These are phyloP conservation scores for Tylopilus sp. DNA, from an alignment of 768 basidiomycete species.

Conservation along the genomic window DNA sequence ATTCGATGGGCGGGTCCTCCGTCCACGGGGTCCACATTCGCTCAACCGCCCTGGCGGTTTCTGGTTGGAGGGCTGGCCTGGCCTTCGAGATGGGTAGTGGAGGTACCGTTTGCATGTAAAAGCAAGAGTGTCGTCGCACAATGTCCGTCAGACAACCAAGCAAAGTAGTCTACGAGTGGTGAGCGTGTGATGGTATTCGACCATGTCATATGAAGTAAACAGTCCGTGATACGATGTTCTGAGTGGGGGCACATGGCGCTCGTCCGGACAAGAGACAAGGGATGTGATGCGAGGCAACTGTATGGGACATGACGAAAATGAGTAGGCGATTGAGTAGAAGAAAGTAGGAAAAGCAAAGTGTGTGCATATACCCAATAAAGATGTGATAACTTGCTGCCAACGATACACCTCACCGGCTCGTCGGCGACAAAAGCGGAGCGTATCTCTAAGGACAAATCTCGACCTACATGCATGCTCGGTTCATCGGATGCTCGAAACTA, in stretches of 20 bases:
- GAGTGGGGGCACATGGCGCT: background rate
- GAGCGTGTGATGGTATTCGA: constrained; percentile 17
- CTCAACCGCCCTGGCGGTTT: too few species aligned
- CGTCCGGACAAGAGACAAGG: background rate
- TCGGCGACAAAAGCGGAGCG: background rate
- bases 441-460: constrained; percentile 15
- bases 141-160: too few species aligned
- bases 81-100: too few species aligned
- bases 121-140: too few species aligned
- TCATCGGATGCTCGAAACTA: constrained; percentile 13
- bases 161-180: too few species aligned
- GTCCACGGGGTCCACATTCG: too few species aligned
- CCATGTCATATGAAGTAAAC: background rate
- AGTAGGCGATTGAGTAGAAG: background rate
- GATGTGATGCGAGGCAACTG: background rate
- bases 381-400: constrained; percentile 7
- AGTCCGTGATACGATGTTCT: background rate
- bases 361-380: constrained; percentile 1
- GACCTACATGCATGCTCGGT: constrained; percentile 10
- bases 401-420: constrained; percentile 3
- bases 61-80: too few species aligned
- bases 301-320: background rate
- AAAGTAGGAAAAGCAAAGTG: background rate
- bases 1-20: too few species aligned
- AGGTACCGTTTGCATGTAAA: too few species aligned